Conservation (phyloP, 1,284 basidiomycete species). For the Ceratobasidium sp. region DNA sequence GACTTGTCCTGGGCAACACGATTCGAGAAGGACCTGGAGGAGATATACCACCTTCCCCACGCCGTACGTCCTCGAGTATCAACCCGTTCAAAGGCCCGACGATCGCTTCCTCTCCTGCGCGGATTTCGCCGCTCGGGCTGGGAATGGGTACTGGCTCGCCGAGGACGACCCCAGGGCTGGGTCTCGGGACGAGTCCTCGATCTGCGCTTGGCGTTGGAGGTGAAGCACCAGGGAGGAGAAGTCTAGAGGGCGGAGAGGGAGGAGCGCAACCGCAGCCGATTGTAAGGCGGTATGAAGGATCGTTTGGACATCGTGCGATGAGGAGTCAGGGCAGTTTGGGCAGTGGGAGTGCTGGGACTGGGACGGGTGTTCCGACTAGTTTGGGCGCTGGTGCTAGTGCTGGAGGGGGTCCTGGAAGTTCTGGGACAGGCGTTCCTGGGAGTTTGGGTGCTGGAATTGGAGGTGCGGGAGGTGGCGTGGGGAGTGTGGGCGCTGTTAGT, state of each 20-base stretch:
- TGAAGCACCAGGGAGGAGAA: background rate
- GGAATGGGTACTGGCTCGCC: background rate
- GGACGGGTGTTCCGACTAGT: background rate
- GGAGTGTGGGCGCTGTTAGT: background rate
- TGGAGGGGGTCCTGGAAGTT: background rate
- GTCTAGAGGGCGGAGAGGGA: background rate
- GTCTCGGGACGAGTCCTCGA: conserved; percentile 25
- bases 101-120: conserved; percentile 26
- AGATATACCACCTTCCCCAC: conserved; percentile 4
- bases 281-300: conserved; percentile 23
- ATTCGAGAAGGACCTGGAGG: background rate
- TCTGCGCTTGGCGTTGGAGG: conserved; percentile 8
- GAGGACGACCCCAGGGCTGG: conserved; percentile 37
- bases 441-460: conserved; percentile 11
- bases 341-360: conserved; percentile 6
- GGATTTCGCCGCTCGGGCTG: conserved; percentile 6
- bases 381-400: background rate
- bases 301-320: conserved; percentile 33
- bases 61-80: conserved; percentile 15
- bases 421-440: conserved; percentile 3
- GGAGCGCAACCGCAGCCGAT: conserved; percentile 40
- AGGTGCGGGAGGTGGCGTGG: conserved; percentile 15
- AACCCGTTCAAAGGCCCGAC: conserved; percentile 28
- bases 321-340: conserved; percentile 33
- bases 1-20: background rate